Evolutionary conservation across 805 yeast species (phyloP).

Genomic region (Candida ovalis): DNA sequence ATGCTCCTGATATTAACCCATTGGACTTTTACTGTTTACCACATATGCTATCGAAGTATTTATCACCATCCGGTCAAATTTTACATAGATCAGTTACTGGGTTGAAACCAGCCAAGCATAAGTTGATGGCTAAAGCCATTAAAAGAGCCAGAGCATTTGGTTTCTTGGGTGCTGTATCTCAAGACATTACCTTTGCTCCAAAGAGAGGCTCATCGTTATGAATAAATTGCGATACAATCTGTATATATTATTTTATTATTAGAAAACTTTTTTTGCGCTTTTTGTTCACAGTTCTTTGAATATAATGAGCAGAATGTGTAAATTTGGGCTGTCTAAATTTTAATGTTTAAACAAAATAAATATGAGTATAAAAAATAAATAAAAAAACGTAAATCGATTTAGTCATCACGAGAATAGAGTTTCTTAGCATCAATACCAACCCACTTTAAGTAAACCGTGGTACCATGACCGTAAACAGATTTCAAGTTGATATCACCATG

Average conservation of each 20-base stretch:
- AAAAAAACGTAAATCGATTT: neutral
- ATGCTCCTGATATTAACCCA: conserved; percentile 55
- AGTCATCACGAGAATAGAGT: conserved; percentile 5
- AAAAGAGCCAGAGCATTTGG: conserved; percentile 81
- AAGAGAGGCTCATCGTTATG: conserved; percentile 29
- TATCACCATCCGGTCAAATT: conserved; percentile 73
- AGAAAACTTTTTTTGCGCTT: neutral
- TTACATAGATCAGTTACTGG: conserved; percentile 71
- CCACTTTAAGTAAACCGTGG: conserved; percentile 64
- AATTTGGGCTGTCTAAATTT: neutral
- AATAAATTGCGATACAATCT: neutral
- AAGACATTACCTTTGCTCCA: conserved; percentile 42
- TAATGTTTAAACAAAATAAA: neutral
- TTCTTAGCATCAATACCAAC: conserved; percentile 31
- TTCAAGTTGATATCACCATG: conserved; percentile 69
- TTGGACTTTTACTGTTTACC: conserved; percentile 71
- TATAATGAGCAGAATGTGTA: neutral
- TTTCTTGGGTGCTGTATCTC: conserved; percentile 70
- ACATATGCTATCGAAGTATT: conserved; percentile 56
- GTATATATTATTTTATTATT: neutral
- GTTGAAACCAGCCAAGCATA: conserved; percentile 62
- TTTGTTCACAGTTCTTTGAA: no score
- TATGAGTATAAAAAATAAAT: neutral
- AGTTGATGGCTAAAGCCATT: conserved; percentile 68
- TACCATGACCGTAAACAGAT: conserved; percentile 73